Base-by-base conservation (phyloP, 345 rosid genomes). In the Gossypium ekmanianum region DNA sequence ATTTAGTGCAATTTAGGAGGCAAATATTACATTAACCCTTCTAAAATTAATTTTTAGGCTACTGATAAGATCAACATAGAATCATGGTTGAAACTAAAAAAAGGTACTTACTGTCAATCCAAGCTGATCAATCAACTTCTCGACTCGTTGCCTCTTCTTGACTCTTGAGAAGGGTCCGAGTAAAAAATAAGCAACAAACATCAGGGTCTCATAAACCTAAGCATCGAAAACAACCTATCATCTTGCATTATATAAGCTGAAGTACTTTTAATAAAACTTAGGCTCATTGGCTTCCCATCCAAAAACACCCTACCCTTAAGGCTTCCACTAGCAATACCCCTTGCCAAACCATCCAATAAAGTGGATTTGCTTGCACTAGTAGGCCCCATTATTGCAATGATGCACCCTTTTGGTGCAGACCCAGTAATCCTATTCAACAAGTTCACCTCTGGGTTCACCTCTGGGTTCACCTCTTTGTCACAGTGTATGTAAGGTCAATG, bases 241-340 rank as follows among this genome's bases (percentile, higher is more conserved):
- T 88, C 92, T 65, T 90, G 94, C 92, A 90, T 90, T 3, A 88
- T 84, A 74, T 90, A 88, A 18, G 94, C 89, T 2, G 92, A 88
- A 65, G 88, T 84, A 72, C 92, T 83, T 78, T 90, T 90, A 11
- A 90, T 80, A 59, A 88, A 77, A 81, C 87, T 86, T 0, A 88
- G 87, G 47, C 81, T 86, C 75, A 70, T 72, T 39, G 79, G 87
- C 73, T 24, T 70, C 3, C 89, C 90, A 61, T 86, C 89, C 74
- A 86, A 58, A 14, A 84, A 84, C 61, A 90, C 89, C 76, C 71
- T 78, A 2, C 94, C 94, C 73, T 81, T 78, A 11, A 90, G 82
- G 76, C 94, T 88, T 59, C 89, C 91, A 51, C 88, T 88, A 0
- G 91, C 88, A 9, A 88, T 90, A 14, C 86, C 76, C 11, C 92